phyloP scores from a whole-genome alignment of 129 eudicot species.

The Ambrosia artemisiifolia region DNA sequence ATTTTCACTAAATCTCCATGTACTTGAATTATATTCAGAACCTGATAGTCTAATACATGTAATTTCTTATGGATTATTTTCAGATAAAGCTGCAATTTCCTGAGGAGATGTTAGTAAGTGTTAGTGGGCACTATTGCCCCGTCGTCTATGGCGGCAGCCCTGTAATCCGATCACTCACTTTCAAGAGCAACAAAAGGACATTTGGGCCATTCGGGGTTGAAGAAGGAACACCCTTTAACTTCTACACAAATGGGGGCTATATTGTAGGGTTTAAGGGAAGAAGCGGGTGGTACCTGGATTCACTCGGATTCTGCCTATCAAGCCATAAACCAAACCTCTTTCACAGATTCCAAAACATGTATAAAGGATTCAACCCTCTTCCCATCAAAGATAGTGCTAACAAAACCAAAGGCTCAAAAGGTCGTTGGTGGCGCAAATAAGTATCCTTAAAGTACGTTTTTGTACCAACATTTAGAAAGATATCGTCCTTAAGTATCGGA shows the following conservation, averaged over 20 bases:
- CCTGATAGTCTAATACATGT: not conserved
- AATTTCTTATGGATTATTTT: not conserved
- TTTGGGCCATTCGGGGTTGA: slow-evolving; percentile 76
- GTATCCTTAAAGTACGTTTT: not conserved
- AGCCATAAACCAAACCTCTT: slow-evolving; percentile 26
- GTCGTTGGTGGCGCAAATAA: not conserved
- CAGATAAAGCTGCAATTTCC: slow-evolving; percentile 73
- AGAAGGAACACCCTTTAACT: slow-evolving; percentile 65
- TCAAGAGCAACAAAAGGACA: slow-evolving; percentile 56
- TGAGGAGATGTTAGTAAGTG: slow-evolving; percentile 50
- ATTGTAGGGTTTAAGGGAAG: slow-evolving; percentile 65
- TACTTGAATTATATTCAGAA: not conserved
- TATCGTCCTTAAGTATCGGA: not conserved
- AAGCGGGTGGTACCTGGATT: slow-evolving; percentile 63
- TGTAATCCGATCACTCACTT: slow-evolving; percentile 59
- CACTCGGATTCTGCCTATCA: slow-evolving; percentile 50
- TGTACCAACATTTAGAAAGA: not conserved
- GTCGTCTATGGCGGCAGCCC: slow-evolving; percentile 65
- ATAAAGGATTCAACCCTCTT: slow-evolving; percentile 23
- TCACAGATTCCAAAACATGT: slow-evolving; percentile 29
- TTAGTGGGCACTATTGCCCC: slow-evolving; percentile 51
- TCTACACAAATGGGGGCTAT: slow-evolving; percentile 44
- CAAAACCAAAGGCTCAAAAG: slow-evolving; percentile 11
- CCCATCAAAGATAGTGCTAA: not conserved
- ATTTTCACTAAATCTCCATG: not conserved